These are phyloP conservation scores for Oryza meyeriana DNA, from an alignment of 176 grass and related monocot genomes.

Conservation along the genomic window DNA sequence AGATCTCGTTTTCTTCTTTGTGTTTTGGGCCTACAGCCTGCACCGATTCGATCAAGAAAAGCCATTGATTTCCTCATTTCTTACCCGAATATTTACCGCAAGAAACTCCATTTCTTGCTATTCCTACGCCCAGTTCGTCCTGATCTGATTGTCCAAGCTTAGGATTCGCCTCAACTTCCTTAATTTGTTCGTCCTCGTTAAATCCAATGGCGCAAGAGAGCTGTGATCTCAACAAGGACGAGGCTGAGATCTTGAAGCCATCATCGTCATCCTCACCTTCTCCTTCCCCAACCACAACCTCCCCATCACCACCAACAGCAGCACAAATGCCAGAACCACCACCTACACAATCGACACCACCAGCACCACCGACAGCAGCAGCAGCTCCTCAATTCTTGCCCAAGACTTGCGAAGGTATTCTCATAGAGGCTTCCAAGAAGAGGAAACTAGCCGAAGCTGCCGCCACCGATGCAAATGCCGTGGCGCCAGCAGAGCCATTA, in stretches of 20 bases:
- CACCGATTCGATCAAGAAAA: not conserved
- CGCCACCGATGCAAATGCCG: not conserved
- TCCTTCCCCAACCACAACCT: constrained; percentile 21
- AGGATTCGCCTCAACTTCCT: not conserved
- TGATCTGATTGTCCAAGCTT: constrained; percentile 36
- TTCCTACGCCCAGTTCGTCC: not conserved
- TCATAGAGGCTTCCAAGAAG: constrained; percentile 22
- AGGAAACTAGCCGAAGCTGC: not conserved
- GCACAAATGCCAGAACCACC: constrained; percentile 27
- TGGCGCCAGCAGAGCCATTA: not conserved
- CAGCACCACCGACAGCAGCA: not conserved
- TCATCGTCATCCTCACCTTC: constrained; percentile 34
- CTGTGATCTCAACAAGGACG: constrained; percentile 53
- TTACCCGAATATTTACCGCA: not conserved
- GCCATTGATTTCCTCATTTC: not conserved
- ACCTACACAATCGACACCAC: constrained; percentile 18
- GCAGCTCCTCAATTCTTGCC: constrained; percentile 29
- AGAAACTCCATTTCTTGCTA: not conserved
- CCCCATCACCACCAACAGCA: constrained; percentile 15
- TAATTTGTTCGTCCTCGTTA: not conserved
- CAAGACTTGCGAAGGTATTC: constrained; percentile 28
- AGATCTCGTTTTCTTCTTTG: constrained; percentile 21
- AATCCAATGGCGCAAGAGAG: constrained; percentile 52
- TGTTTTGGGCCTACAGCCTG: not conserved
- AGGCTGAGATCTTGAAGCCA: constrained; percentile 55